These are phyloP conservation scores for Pulveroboletus sp. DNA, from an alignment of 768 basidiomycete species.

Conservation along the genomic window DNA sequence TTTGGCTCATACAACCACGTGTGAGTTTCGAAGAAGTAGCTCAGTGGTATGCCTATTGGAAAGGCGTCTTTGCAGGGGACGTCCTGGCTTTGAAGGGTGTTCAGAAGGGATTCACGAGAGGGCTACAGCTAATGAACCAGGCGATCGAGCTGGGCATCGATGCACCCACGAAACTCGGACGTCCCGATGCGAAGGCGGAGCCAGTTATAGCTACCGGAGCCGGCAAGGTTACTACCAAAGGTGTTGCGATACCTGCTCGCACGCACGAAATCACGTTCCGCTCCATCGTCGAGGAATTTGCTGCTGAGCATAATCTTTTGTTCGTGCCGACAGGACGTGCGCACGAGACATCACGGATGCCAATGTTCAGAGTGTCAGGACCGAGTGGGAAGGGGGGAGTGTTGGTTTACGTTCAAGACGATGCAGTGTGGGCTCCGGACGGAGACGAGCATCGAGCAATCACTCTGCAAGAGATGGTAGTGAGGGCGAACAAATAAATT, in stretches of 20 bases:
- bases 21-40: constrained; percentile 91
- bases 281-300: constrained; percentile 87
- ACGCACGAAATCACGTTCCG: constrained; percentile 88
- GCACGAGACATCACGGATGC: constrained; percentile 84
- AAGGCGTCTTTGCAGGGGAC: constrained; percentile 64
- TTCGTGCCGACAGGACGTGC: constrained; percentile 85
- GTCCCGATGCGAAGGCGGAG: constrained; percentile 62
- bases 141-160: constrained; percentile 84
- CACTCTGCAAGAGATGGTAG: constrained; percentile 84
- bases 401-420: constrained; percentile 85
- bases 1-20: constrained; percentile 89
- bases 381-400: constrained; percentile 85
- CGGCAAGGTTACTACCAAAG: constrained; percentile 27
- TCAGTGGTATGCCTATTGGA: constrained; percentile 93
- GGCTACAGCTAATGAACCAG: constrained; percentile 90
- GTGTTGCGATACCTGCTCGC: constrained; percentile 43
- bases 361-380: constrained; percentile 79
- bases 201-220: constrained; percentile 33
- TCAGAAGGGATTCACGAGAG: constrained; percentile 77
- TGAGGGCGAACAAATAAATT: constrained; percentile 44
- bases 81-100: constrained; percentile 66
- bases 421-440: constrained; percentile 87
- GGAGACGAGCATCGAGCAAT: constrained; percentile 71
- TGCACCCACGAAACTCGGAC: constrained; percentile 61
- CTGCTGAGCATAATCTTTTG: constrained; percentile 78